phyloP scores from a whole-genome alignment of 768 basidiomycete species.

The Psilocybe azurescens region DNA sequence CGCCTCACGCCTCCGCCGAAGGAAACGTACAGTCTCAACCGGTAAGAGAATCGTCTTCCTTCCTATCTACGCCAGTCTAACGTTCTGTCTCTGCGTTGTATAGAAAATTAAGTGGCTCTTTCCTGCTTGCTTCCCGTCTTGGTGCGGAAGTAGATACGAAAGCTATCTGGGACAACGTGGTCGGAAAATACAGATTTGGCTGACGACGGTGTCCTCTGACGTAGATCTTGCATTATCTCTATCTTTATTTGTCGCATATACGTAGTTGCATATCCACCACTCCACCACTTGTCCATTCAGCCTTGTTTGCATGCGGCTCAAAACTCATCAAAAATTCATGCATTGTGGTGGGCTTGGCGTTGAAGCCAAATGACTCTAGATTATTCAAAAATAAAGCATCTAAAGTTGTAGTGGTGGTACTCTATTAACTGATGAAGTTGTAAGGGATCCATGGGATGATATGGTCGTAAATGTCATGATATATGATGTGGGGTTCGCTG shows the following conservation, averaged over 20 bases:
- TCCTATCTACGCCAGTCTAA: background rate
- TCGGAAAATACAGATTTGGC: slow-evolving; percentile 45
- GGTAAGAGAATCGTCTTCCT: slow-evolving; percentile 45
- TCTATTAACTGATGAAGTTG: slow-evolving; percentile 9
- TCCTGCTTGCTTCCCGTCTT: slow-evolving; percentile 78
- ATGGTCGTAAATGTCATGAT: slow-evolving; percentile 10
- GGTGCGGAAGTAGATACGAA: slow-evolving; percentile 76
- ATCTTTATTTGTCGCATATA: background rate
- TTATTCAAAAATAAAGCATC: slow-evolving; percentile 16
- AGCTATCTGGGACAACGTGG: slow-evolving; percentile 75
- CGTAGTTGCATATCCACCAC: background rate
- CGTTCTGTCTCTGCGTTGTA: background rate
- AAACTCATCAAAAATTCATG: background rate
- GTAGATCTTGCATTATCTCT: background rate
- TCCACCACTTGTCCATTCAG: background rate
- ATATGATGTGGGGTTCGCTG: background rate
- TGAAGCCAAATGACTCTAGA: slow-evolving; percentile 22
- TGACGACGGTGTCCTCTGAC: background rate
- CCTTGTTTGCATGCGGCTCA: background rate
- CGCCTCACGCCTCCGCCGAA: slow-evolving; percentile 90
- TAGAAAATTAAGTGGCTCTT: slow-evolving; percentile 85
- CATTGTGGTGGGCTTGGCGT: slow-evolving; percentile 12
- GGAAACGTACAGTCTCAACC: slow-evolving; percentile 94
- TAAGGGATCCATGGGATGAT: background rate
- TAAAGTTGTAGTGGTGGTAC: slow-evolving; percentile 8